Evolutionary conservation across 2,329 filamentous ascomycete species (phyloP).

Genomic region (Chalara sp.): DNA sequence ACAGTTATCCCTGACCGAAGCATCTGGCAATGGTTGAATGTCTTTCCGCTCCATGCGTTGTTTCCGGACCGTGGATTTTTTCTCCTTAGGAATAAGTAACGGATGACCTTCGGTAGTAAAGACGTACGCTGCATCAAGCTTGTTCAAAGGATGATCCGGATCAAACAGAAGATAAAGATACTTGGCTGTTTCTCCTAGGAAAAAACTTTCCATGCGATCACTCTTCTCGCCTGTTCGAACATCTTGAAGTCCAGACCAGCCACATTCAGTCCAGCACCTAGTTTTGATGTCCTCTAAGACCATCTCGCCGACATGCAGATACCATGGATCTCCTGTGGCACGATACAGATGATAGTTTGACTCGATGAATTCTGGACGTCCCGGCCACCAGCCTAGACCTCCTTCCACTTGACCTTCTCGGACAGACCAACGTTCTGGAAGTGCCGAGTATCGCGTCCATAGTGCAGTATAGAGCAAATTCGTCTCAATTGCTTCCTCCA

Average conservation of each 20-base stretch:
- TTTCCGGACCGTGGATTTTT: conserved; percentile 11
- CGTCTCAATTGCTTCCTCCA: conserved; percentile 85
- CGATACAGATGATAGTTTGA: conserved; percentile 95
- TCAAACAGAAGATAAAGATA: conserved; percentile 93
- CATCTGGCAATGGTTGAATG: conserved; percentile 29
- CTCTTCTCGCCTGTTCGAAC: conserved; percentile 77
- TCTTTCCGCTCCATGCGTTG: conserved; percentile 13
- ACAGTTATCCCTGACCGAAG: conserved; percentile 47
- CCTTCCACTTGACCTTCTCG: conserved; percentile 77
- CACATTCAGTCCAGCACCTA: conserved; percentile 84
- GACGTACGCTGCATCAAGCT: conserved; percentile 78
- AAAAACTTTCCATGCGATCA: conserved; percentile 98
- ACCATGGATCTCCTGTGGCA: conserved; percentile 92
- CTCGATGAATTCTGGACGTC: conserved; percentile 93
- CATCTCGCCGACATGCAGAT: conserved; percentile 94
- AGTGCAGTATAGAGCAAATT: conserved; percentile 87
- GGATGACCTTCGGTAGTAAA: conserved; percentile 97
- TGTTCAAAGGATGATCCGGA: conserved; percentile 77
- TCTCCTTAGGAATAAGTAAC: conserved; percentile 65
- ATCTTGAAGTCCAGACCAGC: conserved; percentile 86
- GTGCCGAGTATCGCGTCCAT: conserved; percentile 89
- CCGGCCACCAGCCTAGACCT: conserved; percentile 86
- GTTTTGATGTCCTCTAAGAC: conserved; percentile 79
- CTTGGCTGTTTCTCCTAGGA: conserved; percentile 91
- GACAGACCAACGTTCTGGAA: conserved; percentile 92